Evolutionary conservation across 306 rosid species (phyloP).

Genomic region (Quercus gilva): DNA sequence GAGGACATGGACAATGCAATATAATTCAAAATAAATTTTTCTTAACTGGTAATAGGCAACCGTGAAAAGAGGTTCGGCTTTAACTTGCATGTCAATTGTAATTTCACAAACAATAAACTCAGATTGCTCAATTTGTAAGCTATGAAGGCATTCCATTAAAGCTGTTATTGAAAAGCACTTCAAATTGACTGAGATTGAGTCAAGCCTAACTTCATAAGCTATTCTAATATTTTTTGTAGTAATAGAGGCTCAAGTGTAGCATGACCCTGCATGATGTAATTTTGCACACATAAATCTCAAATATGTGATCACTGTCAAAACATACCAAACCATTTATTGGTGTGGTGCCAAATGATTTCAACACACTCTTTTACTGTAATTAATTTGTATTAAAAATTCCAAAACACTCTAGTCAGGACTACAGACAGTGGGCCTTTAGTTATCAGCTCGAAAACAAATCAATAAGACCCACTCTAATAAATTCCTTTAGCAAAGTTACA

Average conservation of each 20-base stretch:
- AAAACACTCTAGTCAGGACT: neutral
- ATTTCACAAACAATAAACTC: neutral
- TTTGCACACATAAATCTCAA: neutral
- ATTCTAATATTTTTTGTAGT: neutral
- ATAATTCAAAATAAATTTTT: neutral
- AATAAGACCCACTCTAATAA: neutral
- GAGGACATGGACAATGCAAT: neutral
- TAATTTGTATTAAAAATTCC: too few species aligned
- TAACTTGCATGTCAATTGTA: neutral
- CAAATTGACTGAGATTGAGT: too few species aligned
- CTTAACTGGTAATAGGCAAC: neutral
- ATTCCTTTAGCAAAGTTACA: neutral
- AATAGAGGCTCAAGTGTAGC: neutral
- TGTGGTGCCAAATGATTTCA: neutral
- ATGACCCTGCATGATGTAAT: neutral
- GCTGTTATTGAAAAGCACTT: too few species aligned
- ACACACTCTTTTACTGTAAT: too few species aligned
- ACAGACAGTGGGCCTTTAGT: neutral
- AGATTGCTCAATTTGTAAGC: neutral
- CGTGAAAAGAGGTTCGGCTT: neutral
- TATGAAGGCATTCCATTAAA: neutral
- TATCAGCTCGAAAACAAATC: neutral
- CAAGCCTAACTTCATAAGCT: too few species aligned
- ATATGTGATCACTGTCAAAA: neutral
- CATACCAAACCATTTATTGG: neutral